Base-by-base conservation (phyloP, 768 basidiomycete species). In the Tulasnella sp. region DNA sequence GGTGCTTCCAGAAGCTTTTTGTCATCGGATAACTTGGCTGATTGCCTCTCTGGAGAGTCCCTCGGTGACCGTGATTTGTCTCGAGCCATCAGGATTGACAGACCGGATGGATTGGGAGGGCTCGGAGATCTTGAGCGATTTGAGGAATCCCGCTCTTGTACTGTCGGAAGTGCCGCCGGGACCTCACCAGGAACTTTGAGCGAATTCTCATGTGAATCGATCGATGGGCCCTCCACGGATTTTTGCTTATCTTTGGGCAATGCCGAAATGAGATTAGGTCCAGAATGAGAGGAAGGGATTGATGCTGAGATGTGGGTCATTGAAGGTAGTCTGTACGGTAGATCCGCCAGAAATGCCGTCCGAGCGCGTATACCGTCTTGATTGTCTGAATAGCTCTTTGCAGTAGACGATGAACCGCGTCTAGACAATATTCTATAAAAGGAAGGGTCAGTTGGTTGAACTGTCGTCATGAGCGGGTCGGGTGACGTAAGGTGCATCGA, bases 81-180 rank as follows among this genome's bases (percentile, higher is more conserved):
- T 28, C 49, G 29, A 12, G 49, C 49, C 8, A 51, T 32, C 39
- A 51, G 29, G 16, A 39, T 39, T n/a, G 22, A 20, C 28, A 51
- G 37, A 15, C 49, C 49, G 4, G 49, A 51, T 6, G 49, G 49
- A n/a, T n/a, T n/a, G n/a, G n/a, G n/a, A n/a, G n/a, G n/a, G n/a
- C n/a, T n/a, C n/a, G n/a, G n/a, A n/a, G n/a, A n/a, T n/a, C n/a
- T n/a, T n/a, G n/a, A n/a, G n/a, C n/a, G n/a, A n/a, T n/a, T n/a
- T n/a, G n/a, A n/a, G n/a, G n/a, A n/a, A n/a, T n/a, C n/a, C n/a
- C n/a, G n/a, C n/a, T n/a, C n/a, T n/a, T n/a, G n/a, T n/a, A n/a
- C n/a, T n/a, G n/a, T n/a, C n/a, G n/a, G n/a, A n/a, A n/a, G n/a
- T n/a, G n/a, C n/a, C n/a, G n/a, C n/a, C n/a, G n/a, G n/a, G n/a